These are phyloP conservation scores for Fagopyrum homotropicum DNA, from an alignment of 148 eudicot species.

Conservation along the genomic window DNA sequence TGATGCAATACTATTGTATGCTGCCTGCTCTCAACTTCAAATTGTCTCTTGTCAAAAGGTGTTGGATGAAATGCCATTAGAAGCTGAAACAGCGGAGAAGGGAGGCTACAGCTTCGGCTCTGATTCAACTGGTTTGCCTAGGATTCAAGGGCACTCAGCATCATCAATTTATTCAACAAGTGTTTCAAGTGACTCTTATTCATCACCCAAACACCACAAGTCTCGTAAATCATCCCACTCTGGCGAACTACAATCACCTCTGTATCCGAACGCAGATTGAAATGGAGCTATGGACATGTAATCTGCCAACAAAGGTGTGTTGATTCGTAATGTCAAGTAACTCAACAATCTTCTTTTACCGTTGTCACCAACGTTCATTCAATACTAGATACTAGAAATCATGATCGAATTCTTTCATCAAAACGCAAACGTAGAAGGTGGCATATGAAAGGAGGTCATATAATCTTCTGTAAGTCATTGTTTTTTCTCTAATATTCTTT, in stretches of 20 bases:
- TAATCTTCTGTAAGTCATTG: not conserved
- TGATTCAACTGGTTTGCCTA: constrained; percentile 83
- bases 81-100: constrained; percentile 79
- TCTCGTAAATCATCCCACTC: constrained; percentile 80
- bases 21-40: not conserved
- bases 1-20: not conserved
- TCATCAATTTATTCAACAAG: constrained; percentile 58
- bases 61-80: constrained; percentile 88
- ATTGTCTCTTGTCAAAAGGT: constrained; percentile 28
- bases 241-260: constrained; percentile 62
- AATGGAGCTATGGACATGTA: constrained; percentile 27
- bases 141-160: constrained; percentile 55
- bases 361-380: not conserved
- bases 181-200: constrained; percentile 50
- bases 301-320: not conserved
- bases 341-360: not conserved
- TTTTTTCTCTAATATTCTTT: not conserved
- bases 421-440: not conserved
- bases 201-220: constrained; percentile 47
- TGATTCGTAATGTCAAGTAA: not conserved
- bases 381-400: not conserved
- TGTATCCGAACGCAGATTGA: constrained; percentile 54
- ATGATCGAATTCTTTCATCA: constrained; percentile 9
- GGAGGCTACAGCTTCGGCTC: constrained; percentile 56
- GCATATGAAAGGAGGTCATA: not conserved